A percentile compares a stretch with the other conserved stretches of the same genome.
phyloP scores from a whole-genome alignment of 129 eudicot species.

The Gnaphalium uliginosum region DNA sequence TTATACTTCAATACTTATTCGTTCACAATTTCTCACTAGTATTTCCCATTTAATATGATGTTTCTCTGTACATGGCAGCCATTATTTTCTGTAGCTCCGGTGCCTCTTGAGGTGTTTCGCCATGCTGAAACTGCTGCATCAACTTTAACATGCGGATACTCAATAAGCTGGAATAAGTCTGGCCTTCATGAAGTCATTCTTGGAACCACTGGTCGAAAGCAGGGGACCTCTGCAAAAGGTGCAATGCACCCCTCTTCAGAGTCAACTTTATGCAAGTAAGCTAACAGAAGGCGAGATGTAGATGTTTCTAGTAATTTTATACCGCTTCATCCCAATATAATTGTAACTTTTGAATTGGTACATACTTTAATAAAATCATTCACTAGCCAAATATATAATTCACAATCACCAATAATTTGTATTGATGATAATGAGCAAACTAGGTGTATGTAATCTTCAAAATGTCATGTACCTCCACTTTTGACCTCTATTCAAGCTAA shows the following conservation, averaged over 20 bases:
- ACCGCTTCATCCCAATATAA: not conserved
- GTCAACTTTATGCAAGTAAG: slow-evolving; percentile 95
- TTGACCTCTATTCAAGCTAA: too few relatives aligned
- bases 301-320: not conserved
- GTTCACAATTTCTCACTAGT: not conserved
- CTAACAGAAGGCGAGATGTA: not conserved
- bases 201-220: slow-evolving; percentile 95
- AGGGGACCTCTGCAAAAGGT: slow-evolving; percentile 90
- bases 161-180: slow-evolving; percentile 77
- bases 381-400: not conserved
- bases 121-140: slow-evolving; percentile 78
- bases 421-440: too few relatives aligned
- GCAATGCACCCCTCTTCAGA: slow-evolving; percentile 75
- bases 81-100: slow-evolving; percentile 57
- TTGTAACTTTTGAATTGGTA: not conserved
- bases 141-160: slow-evolving; percentile 91
- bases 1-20: slow-evolving; percentile 9
- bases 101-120: slow-evolving; percentile 85
- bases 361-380: not conserved
- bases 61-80: slow-evolving; percentile 56
- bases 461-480: too few relatives aligned
- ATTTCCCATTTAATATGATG: slow-evolving; percentile 25
- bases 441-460: too few relatives aligned
- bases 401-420: too few relatives aligned
- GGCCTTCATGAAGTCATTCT: slow-evolving; percentile 91